These are phyloP conservation scores for Myochromella boudieri DNA, from an alignment of 768 basidiomycete species.

Conservation along the genomic window DNA sequence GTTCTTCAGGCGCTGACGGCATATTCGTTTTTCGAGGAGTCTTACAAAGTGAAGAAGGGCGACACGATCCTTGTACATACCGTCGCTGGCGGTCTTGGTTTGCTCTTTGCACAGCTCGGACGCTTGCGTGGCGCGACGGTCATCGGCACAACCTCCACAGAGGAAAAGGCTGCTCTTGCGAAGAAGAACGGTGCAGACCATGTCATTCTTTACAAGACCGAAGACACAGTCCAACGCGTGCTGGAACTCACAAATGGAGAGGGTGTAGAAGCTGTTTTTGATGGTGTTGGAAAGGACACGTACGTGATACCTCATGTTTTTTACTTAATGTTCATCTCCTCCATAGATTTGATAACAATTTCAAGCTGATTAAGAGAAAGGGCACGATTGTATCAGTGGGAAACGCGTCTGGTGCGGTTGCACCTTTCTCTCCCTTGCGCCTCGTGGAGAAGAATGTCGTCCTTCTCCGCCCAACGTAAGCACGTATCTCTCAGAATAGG, in stretches of 20 bases:
- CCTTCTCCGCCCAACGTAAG: constrained; percentile 73
- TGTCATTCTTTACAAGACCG: constrained; percentile 78
- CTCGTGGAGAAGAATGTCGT: constrained; percentile 83
- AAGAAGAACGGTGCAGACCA: constrained; percentile 80
- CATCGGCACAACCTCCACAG: constrained; percentile 89
- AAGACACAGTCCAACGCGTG: constrained; percentile 73
- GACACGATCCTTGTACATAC: constrained; percentile 88
- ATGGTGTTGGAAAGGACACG: constrained; percentile 98
- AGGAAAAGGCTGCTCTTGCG: constrained; percentile 81
- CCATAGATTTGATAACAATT: constrained; percentile 71
- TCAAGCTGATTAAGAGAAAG: constrained; percentile 79
- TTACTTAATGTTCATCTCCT: background rate
- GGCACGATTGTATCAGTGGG: constrained; percentile 90
- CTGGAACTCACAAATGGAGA: constrained; percentile 74
- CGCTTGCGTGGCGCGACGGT: constrained; percentile 80
- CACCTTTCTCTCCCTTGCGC: constrained; percentile 71
- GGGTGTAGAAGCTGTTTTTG: constrained; percentile 86
- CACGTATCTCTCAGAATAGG: constrained; percentile 6
- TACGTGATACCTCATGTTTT: constrained; percentile 35
- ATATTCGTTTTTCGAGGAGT: constrained; percentile 75
- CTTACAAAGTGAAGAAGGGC: constrained; percentile 77
- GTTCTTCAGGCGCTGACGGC: constrained; percentile 80
- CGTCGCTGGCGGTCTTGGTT: constrained; percentile 86
- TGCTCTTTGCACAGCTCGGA: constrained; percentile 66
- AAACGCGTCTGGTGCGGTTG: constrained; percentile 86